Evolutionary conservation across 192 early-diverging fungal genomes (phyloP), one percentile per base, ranked within the genome.

Genomic region (Radiomyces spectabilis): DNA sequence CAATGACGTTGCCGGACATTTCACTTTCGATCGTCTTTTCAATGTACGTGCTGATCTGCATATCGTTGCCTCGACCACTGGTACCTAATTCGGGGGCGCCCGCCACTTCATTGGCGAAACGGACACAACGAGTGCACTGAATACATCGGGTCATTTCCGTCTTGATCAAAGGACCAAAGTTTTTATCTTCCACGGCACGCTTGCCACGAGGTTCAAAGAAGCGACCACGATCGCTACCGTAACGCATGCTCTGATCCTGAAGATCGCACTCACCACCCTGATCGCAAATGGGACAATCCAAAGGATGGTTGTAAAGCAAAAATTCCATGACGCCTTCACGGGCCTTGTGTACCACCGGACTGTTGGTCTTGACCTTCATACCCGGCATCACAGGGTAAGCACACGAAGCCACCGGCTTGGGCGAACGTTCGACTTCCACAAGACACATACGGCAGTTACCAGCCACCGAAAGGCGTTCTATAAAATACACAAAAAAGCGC

Each of bases 371-470:
- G 54, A 99, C 85, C 42, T 85, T 86, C 97, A 99, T 98, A 50
- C 95, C 95, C 1, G 94, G 92, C 75, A 87, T 91, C 37, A 96
- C 94, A 22, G 94, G 95, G 82, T 92, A 93, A 15, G 97, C 92
- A 63, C 97, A 99, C 42, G 95, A 96, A 13, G 97, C 95, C 18
- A 92, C 76, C 31, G 94, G 88, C 73, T 99, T 99, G 41, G 95
- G 95, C 41, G 91, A 81, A 67, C 87, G 92, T 71, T 95, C 95
- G 30, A 99, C 74, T 76, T 99, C 97, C 27, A 99, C 95, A 53
- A 99, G 81, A 66, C 97, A 99, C 94, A 99, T 97, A 66, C 97
- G 89, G 68, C 97, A 99, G 83, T 99, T 99, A 65, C 97, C 97
- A 9, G 97, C 97, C 46, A 99, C 80, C 10, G 90, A 86, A 34